Base-by-base conservation (phyloP, 805 yeast species). In the Saccharomycopsis guyanensis region DNA sequence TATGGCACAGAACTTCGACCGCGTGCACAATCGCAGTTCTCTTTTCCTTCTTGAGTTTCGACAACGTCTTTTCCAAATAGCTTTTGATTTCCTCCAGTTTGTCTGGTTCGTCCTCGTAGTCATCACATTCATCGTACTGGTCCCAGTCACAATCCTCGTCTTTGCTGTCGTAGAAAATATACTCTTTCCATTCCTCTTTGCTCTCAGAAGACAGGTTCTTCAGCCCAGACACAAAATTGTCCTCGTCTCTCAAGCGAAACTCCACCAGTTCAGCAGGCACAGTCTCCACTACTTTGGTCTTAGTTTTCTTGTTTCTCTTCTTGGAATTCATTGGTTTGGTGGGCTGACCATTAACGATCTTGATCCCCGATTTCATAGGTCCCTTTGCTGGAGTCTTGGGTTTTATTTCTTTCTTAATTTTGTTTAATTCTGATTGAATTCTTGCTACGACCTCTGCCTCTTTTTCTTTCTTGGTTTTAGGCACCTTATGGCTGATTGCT, bases 21-120 rank as follows among this genome's bases (percentile, higher is more conserved):
- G 38, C 22, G 8, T 44, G 43, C 8, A 42, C 47, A 27, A 47
- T 38, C 2, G 38, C 36, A 10, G 33, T 31, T 31, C 23, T 33
- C 23, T 47, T 34, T 23, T 38, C 45, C 5, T 10, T 25, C 24
- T 25, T n/a, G n/a, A n/a, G n/a, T n/a, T n/a, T n/a, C n/a, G n/a
- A 31, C 10, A 43, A 15, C 16, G 36, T n/a, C 3, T 36, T 40
- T 3, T 35, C 22, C 4, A 48, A 27, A 27, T 25, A 43, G 13
- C 38, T 40, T 29, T 41, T 45, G 18, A 44, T 36, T 27, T 45
- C 42, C 3, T 45, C 45, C 2, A 40, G 18, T n/a, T 38, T 38
- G 31, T 46, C 50, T 20, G 39, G 44, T 10, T 48, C 51, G 10
- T 31, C 49, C 22, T 43, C 48, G 22, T 43, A 48, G n/a, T 32